phyloP scores from a whole-genome alignment of 306 rosid species.

The Lathyrus tuberosus region DNA sequence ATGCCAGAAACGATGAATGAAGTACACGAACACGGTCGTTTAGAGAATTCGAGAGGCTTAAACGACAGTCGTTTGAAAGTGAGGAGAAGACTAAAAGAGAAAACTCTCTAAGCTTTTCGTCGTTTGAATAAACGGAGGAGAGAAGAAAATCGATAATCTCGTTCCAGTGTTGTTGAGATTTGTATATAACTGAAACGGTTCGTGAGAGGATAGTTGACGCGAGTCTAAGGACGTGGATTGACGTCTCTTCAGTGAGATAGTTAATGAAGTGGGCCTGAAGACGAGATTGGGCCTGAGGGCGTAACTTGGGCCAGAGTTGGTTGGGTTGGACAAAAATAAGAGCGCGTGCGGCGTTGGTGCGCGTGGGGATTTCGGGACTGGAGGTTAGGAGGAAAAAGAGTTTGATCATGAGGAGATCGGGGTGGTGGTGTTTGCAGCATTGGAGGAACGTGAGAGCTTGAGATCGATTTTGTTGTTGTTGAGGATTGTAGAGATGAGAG shows the following conservation, averaged over 20 bases:
- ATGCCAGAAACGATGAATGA: slow-evolving; percentile 12
- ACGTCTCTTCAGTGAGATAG: slow-evolving; percentile 33
- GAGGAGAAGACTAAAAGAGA: slow-evolving; percentile 31
- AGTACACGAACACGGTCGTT: background rate
- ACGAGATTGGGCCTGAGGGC: slow-evolving; percentile 34
- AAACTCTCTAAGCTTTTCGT: slow-evolving; percentile 31
- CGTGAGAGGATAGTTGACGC: slow-evolving; percentile 32
- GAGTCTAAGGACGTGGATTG: slow-evolving; percentile 38
- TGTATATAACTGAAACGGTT: slow-evolving; percentile 28
- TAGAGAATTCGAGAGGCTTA: background rate
- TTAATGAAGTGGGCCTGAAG: slow-evolving; percentile 40
- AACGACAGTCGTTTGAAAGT: slow-evolving; percentile 21
- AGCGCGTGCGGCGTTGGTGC: slow-evolving; percentile 43
- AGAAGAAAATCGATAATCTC: slow-evolving; percentile 35
- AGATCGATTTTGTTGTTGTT: slow-evolving; percentile 8
- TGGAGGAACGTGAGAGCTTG: slow-evolving; percentile 37
- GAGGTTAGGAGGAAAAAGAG: slow-evolving; percentile 40
- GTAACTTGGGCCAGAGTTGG: slow-evolving; percentile 38
- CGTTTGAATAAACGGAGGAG: background rate
- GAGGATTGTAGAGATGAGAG: slow-evolving; percentile 5
- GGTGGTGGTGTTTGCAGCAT: slow-evolving; percentile 45
- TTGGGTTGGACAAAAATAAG: slow-evolving; percentile 19
- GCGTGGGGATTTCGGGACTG: slow-evolving; percentile 5
- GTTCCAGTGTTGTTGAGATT: slow-evolving; percentile 31
- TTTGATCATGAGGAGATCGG: slow-evolving; percentile 47